Conservation (phyloP, 2,329 filamentous ascomycete species). For the Monosporascus sp. region DNA sequence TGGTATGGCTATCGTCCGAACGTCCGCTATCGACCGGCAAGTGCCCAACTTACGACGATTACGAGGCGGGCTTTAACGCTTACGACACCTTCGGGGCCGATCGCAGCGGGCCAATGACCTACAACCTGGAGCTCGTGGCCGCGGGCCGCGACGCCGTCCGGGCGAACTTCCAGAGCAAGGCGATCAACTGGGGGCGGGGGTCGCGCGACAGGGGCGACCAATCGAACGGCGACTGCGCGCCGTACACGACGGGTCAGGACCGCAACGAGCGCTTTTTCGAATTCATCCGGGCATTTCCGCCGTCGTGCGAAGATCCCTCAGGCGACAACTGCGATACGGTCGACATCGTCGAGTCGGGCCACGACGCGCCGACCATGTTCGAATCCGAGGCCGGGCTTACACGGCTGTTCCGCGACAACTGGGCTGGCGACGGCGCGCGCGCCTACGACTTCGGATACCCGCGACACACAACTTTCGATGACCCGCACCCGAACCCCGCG, state of each 20-base stretch:
- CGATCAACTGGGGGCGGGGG: slow-evolving; percentile 4
- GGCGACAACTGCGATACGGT: slow-evolving; percentile 4
- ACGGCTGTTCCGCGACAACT: slow-evolving; percentile 11
- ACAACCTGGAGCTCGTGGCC: slow-evolving; percentile 4
- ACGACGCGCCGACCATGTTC: slow-evolving; percentile 9
- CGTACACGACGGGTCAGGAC: slow-evolving; percentile 4
- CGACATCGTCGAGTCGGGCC: slow-evolving; percentile 5
- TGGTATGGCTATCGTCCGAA: slow-evolving; percentile 2
- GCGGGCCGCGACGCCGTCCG: slow-evolving; percentile 2
- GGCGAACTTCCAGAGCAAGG: slow-evolving; percentile 3
- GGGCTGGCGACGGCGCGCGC: slow-evolving; percentile 1
- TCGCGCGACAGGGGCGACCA: slow-evolving; percentile 6
- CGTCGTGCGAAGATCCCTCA: neutral
- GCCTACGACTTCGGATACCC: slow-evolving; percentile 7
- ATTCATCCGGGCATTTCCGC: slow-evolving; percentile 5
- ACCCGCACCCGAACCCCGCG: slow-evolving; percentile 7
- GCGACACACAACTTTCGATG: slow-evolving; percentile 3
- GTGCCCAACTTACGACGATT: slow-evolving; percentile 6
- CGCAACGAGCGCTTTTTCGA: slow-evolving; percentile 9
- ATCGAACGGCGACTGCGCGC: neutral
- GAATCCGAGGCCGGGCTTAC: slow-evolving; percentile 1
- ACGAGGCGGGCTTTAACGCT: slow-evolving; percentile 4
- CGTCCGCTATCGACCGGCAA: slow-evolving; percentile 2
- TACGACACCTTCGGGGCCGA: slow-evolving; percentile 4
- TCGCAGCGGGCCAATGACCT: slow-evolving; percentile 1